Conservation (phyloP, 164 flowering plant genomes). For the Vitis rotundifolia region DNA sequence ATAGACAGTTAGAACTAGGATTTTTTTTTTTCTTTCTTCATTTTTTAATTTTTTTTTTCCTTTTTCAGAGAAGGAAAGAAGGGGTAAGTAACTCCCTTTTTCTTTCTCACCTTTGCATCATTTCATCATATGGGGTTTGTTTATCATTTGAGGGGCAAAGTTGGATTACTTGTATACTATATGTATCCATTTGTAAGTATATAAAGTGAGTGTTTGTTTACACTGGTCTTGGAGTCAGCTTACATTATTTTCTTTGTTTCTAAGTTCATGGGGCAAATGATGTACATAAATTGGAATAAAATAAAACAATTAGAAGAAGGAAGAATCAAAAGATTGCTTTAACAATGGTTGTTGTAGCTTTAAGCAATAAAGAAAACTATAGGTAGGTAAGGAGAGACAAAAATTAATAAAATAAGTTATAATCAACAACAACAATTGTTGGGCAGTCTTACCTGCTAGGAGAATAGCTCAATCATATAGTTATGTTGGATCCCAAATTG, state of each 20-base stretch:
- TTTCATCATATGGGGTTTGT: conserved; percentile 32
- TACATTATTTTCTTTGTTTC: conserved; percentile 5
- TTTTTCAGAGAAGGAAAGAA: conserved; percentile 22
- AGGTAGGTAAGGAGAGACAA: conserved; percentile 10
- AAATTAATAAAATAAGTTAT: neutral
- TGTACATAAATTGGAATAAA: neutral
- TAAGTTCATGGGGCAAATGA: neutral
- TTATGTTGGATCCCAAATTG: neutral
- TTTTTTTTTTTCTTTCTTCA: conserved; percentile 10
- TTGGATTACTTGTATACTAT: conserved; percentile 44
- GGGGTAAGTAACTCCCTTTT: conserved; percentile 27
- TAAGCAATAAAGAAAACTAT: conserved; percentile 25
- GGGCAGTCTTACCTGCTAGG: conserved; percentile 4
- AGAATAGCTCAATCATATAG: neutral
- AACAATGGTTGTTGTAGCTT: conserved; percentile 27
- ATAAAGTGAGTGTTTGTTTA: conserved; percentile 41
- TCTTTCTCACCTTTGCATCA: conserved; percentile 26
- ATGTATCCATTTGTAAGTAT: conserved; percentile 43
- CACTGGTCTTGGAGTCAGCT: conserved; percentile 1
- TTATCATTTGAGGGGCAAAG: conserved; percentile 29
- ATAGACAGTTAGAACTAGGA: conserved; percentile 28
- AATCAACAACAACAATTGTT: neutral
- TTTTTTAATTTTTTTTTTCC: conserved; percentile 12
- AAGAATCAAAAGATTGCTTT: conserved; percentile 27
- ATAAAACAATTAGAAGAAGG: conserved; percentile 4